Percentiles rank a stretch among this genome's conserved stretches.
Conservation (phyloP, 495 filamentous ascomycete genomes). For the Neurospora terricola region DNA sequence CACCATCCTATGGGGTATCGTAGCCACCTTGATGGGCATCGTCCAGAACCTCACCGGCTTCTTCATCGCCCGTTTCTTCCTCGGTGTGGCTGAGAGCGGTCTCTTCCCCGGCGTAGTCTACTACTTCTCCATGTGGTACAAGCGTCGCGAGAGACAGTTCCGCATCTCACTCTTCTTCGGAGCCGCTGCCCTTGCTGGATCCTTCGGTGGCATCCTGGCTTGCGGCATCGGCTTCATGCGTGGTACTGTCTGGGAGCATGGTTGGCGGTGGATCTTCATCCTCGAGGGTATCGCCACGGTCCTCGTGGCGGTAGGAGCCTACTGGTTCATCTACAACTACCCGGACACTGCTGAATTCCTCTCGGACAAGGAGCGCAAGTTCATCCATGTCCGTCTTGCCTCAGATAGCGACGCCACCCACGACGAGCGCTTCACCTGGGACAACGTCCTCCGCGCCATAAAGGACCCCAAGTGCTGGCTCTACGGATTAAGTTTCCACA, state of each 20-base stretch:
- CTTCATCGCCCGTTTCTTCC: conserved; percentile 53
- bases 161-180: conserved; percentile 69
- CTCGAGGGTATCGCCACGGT: conserved; percentile 65
- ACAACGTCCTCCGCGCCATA: conserved; percentile 50
- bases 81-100: conserved; percentile 46
- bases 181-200: conserved; percentile 63
- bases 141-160: conserved; percentile 57
- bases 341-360: conserved; percentile 61
- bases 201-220: conserved; percentile 70
- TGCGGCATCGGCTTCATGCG: conserved; percentile 53
- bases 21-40: conserved; percentile 62
- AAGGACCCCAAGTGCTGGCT: conserved; percentile 67
- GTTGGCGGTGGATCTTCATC: conserved; percentile 83
- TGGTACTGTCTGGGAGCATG: conserved; percentile 52
- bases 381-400: conserved; percentile 49
- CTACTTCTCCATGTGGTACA: conserved; percentile 83
- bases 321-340: conserved; percentile 66
- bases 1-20: conserved; percentile 42
- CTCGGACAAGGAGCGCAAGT: conserved; percentile 49
- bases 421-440: conserved; percentile 57
- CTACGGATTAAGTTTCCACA: conserved; percentile 64
- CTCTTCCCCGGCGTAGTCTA: conserved; percentile 70
- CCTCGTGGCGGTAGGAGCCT: conserved; percentile 48
- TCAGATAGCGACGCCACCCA: conserved; percentile 51
- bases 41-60: conserved; percentile 57